Conservation (phyloP, 78 protist genomes). For the Bigelowiella natans region DNA sequence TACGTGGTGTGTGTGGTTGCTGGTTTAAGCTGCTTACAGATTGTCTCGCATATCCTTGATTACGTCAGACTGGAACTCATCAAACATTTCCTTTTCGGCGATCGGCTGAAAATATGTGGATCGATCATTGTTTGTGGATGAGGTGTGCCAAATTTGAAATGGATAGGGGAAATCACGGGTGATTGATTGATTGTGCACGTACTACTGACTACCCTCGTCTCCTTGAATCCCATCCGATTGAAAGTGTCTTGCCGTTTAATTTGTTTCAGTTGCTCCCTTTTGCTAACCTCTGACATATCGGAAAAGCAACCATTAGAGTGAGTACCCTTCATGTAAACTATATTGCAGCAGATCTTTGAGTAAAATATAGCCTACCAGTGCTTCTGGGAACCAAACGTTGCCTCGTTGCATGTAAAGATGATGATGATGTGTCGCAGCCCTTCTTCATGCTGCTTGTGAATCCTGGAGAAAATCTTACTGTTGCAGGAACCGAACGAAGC, state of each 20-base stretch:
- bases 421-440: too few species aligned
- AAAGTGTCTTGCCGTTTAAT: background rate
- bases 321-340: too few species aligned
- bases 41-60: background rate
- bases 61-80: background rate
- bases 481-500: too few species aligned
- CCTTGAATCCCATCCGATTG: background rate
- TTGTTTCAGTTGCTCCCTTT: background rate
- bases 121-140: background rate
- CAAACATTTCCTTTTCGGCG: background rate
- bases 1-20: too few species aligned
- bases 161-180: background rate
- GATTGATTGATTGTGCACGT: background rate
- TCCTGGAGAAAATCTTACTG: too few species aligned
- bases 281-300: too few species aligned
- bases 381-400: too few species aligned
- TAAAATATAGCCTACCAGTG: too few species aligned
- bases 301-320: too few species aligned
- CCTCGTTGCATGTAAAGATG: too few species aligned
- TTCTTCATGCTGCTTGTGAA: too few species aligned
- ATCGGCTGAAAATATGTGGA: background rate
- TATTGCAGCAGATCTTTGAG: too few species aligned
- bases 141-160: background rate
- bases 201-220: background rate
- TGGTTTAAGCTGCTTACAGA: background rate